Evolutionary conservation across 2,329 filamentous ascomycete genomes (phyloP), one percentile per base, ranked within the genome.

Genomic region (Amauroascus niger): DNA sequence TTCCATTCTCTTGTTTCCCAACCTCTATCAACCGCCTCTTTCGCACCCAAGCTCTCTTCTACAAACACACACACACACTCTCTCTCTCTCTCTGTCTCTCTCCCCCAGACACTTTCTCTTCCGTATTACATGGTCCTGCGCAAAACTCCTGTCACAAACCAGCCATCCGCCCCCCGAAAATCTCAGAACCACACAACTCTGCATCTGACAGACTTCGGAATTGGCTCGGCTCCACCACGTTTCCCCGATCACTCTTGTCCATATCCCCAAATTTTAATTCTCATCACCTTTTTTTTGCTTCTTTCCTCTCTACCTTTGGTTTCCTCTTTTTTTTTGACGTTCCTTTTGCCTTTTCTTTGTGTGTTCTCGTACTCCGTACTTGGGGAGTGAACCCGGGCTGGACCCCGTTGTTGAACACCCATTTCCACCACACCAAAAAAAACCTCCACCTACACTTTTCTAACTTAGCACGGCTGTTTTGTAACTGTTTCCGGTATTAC

Each of bases 1-100:
- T n/a, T n/a, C n/a, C 37, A 53, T 40, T 44, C 43, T 9, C 40
- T 45, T 51, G 57, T n/a, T 53, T 55, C 43, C 52, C 57, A 58
- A 52, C 53, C 47, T 45, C 11, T 14, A 26, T 28, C 22, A 26
- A 5, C 16, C 1, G 8, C 18, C 7, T 11, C 9, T 41, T n/a
- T n/a, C n/a, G n/a, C n/a, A 22, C 33, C 33, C 33, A 9, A n/a
- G 20, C 18, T 41, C 39, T 18, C 2, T 8, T 9, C 20, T 9
- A 3, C 16, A 8, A 8, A 28, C 41, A 24, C 18, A n/a, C n/a
- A 8, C 24, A 2, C 20, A 9, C n/a, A 30, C 11, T 37, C 18
- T 41, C 39, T 41, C 18, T 6, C 16, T 18, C 9, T 8, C 24
- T 26, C 45, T 1, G 28, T 24, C 14, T 35, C 9, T 30, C 14